Conservation (phyloP, 208 protist species). For the Naegleria gruberi region DNA sequence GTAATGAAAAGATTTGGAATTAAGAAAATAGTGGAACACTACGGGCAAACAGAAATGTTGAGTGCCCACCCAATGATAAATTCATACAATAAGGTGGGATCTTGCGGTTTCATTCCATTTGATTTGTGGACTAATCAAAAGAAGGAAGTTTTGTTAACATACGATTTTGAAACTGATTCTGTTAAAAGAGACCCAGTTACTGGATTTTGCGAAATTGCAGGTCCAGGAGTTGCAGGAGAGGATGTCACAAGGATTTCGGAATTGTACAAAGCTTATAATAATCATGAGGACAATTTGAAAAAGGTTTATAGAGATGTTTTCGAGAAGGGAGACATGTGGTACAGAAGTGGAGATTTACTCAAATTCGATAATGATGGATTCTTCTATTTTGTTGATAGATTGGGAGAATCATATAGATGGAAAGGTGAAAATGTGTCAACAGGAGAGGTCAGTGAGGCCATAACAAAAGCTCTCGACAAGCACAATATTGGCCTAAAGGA, state of each 20-base stretch:
- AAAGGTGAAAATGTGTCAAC: constrained; percentile 70
- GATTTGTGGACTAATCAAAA: constrained; percentile 44
- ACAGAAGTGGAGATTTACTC: constrained; percentile 58
- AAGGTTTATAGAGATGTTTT: constrained; percentile 52
- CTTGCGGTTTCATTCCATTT: constrained; percentile 43
- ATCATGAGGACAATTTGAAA: constrained; percentile 36
- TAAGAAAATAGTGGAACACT: constrained; percentile 61
- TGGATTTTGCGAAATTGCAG: constrained; percentile 40
- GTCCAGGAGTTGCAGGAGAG: constrained; percentile 36
- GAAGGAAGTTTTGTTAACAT: constrained; percentile 38
- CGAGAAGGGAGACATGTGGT: constrained; percentile 50
- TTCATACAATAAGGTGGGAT: constrained; percentile 45
- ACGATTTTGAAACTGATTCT: constrained; percentile 47
- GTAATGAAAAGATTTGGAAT: constrained; percentile 52
- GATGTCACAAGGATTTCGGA: not conserved
- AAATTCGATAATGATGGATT: constrained; percentile 51
- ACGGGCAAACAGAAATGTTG: constrained; percentile 71
- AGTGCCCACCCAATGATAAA: constrained; percentile 50
- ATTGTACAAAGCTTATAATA: constrained; percentile 57
- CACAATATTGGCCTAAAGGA: constrained; percentile 40
- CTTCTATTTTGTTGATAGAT: constrained; percentile 59
- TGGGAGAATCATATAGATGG: constrained; percentile 67
- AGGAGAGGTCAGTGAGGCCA: constrained; percentile 51
- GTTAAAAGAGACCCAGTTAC: constrained; percentile 42
- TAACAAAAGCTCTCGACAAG: constrained; percentile 36